phyloP scores from a whole-genome alignment of 2,329 filamentous ascomycete species.

The Lecanicillium sp. region DNA sequence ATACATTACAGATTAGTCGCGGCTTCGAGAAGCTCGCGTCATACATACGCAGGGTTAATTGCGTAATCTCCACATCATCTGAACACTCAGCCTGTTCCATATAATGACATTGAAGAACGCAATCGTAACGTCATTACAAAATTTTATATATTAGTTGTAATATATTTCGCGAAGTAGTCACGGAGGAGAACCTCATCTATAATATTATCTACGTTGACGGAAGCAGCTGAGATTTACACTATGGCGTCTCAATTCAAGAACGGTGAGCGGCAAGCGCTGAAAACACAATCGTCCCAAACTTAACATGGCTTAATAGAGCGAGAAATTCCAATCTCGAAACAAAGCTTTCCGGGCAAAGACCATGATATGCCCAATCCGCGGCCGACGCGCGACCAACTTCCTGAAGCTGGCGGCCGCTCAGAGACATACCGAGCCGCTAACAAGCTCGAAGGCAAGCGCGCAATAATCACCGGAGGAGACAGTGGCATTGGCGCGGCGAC shows the following conservation, averaged over 20 bases:
- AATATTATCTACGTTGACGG: too few relatives aligned
- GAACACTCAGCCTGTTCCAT: too few relatives aligned
- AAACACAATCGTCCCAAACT: background rate
- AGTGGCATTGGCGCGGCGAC: conserved; percentile 72
- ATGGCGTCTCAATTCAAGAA: conserved; percentile 19
- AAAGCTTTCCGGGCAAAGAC: conserved; percentile 39
- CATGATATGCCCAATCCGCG: conserved; percentile 45
- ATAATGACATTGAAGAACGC: too few relatives aligned
- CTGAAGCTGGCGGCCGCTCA: conserved; percentile 60
- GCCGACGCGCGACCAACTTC: conserved; percentile 59
- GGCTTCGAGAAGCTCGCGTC: too few relatives aligned
- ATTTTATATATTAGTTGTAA: too few relatives aligned
- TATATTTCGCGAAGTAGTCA: too few relatives aligned
- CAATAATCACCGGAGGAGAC: conserved; percentile 76
- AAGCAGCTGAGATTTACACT: too few relatives aligned
- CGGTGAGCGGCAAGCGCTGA: conserved; percentile 14
- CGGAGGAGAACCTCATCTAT: too few relatives aligned
- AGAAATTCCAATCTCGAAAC: conserved; percentile 33
- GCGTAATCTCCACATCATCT: too few relatives aligned
- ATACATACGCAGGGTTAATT: too few relatives aligned
- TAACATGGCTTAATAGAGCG: background rate
- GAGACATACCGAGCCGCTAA: conserved; percentile 68
- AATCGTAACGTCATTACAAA: too few relatives aligned
- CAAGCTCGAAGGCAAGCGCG: conserved; percentile 69
- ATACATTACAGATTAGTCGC: too few relatives aligned